These are phyloP conservation scores for Physocladia obscura DNA, from an alignment of 192 early-diverging fungal species.

Conservation along the genomic window DNA sequence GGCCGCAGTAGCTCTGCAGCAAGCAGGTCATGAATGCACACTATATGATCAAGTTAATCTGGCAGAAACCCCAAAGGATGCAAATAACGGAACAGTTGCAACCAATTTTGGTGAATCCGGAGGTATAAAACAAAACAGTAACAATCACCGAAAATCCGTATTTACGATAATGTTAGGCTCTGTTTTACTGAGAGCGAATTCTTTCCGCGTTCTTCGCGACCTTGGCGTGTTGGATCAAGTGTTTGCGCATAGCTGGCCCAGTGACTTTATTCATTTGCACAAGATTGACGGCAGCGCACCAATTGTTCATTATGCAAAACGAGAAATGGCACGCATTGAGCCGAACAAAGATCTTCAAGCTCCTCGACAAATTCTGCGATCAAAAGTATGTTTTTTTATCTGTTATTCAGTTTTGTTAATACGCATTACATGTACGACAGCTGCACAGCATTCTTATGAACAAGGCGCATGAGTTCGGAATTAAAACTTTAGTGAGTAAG, in stretches of 20 bases:
- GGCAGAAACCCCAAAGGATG: not conserved
- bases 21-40: not conserved
- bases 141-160: too few species aligned
- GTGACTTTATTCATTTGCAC: not conserved
- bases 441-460: slow-evolving; percentile 3
- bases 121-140: too few species aligned
- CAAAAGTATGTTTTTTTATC: not conserved
- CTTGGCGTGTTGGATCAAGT: slow-evolving; percentile 25
- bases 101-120: not conserved
- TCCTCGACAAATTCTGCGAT: not conserved
- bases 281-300: not conserved
- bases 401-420: not conserved
- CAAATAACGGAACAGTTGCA: not conserved
- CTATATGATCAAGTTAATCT: not conserved
- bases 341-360: not conserved
- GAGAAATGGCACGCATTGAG: not conserved
- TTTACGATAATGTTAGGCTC: too few species aligned
- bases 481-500: not conserved
- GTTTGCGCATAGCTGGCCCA: not conserved
- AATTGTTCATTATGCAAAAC: not conserved
- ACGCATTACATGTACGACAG: not conserved
- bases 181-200: slow-evolving; percentile 15
- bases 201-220: slow-evolving; percentile 8
- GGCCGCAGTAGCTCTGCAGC: not conserved
- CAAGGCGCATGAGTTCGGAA: not conserved